Percentiles rank a stretch among this genome's conserved stretches.
Conservation (phyloP, 2,329 filamentous ascomycete genomes). For the Aspergillus sclerotialis region DNA sequence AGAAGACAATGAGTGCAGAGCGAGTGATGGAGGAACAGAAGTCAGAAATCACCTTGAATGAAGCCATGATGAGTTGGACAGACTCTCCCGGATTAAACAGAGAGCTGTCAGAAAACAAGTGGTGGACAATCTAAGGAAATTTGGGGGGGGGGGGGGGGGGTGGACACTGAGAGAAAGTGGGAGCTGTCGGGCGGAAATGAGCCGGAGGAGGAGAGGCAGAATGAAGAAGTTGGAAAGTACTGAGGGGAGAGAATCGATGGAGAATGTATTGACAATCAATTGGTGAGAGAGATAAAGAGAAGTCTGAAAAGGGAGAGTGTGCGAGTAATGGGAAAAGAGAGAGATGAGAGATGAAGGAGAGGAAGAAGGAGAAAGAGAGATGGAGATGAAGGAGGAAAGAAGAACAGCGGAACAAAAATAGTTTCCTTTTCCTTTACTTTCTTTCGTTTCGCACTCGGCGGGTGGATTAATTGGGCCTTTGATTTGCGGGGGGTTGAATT, state of each 20-base stretch:
- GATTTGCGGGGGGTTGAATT: conserved; percentile 1
- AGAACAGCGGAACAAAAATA: too few species aligned
- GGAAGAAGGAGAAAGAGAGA: neutral
- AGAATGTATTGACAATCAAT: conserved; percentile 1
- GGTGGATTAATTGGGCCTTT: too few species aligned
- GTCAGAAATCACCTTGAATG: conserved; percentile 28
- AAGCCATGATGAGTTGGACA: conserved; percentile 27
- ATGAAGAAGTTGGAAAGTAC: conserved; percentile 13
- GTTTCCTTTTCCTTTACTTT: too few species aligned
- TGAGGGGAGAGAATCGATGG: conserved; percentile 4
- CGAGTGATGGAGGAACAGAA: neutral
- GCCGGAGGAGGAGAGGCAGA: conserved; percentile 4
- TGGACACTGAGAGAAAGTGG: neutral
- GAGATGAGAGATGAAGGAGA: conserved; percentile 5
- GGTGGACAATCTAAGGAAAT: neutral
- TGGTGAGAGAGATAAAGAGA: neutral
- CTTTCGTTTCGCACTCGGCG: too few species aligned
- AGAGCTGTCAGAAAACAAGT: conserved; percentile 12
- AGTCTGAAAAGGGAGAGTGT: conserved; percentile 1
- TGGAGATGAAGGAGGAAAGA: conserved; percentile 4
- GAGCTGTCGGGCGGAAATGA: neutral
- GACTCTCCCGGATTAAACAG: conserved; percentile 24
- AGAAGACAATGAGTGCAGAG: neutral
- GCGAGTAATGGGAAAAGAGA: conserved; percentile 2
- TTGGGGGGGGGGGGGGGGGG: neutral